Evolutionary conservation across 768 basidiomycete genomes (phyloP).

Genomic region (Neoboletus subvelutipes): DNA sequence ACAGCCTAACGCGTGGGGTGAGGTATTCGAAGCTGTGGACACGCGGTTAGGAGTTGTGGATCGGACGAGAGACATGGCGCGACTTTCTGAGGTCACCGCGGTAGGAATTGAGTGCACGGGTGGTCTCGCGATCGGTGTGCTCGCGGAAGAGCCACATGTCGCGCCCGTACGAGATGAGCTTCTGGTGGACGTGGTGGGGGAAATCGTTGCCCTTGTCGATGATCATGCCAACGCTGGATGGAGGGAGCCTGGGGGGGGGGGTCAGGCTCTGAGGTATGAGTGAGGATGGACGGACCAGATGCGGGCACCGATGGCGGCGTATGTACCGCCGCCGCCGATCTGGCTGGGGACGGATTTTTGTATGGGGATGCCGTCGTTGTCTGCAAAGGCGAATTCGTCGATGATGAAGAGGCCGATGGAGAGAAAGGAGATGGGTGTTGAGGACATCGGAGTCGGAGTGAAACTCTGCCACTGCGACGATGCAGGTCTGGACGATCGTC

Average conservation of each 20-base stretch:
- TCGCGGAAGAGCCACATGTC: constrained; percentile 81
- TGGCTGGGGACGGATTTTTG: constrained; percentile 25
- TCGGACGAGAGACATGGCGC: constrained; percentile 7
- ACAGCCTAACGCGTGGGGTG: constrained; percentile 67
- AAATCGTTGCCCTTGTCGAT: constrained; percentile 82
- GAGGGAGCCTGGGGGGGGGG: constrained; percentile 52
- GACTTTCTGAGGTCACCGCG: constrained; percentile 71
- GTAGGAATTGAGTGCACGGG: constrained; percentile 73
- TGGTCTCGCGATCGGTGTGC: constrained; percentile 54
- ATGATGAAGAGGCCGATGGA: constrained; percentile 92
- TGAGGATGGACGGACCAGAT: constrained; percentile 56
- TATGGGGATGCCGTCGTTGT: constrained; percentile 44
- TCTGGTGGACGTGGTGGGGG: constrained; percentile 52
- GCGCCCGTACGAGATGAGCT: constrained; percentile 59
- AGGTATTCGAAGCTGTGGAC: constrained; percentile 70
- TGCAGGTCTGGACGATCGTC: constrained; percentile 44
- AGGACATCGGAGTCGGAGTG: constrained; percentile 24
- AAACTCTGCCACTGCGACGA: constrained; percentile 24
- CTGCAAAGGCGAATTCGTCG: constrained; percentile 54
- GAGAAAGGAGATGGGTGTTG: constrained; percentile 40
- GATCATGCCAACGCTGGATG: constrained; percentile 73
- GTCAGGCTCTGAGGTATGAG: neutral
- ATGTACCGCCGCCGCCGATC: constrained; percentile 91
- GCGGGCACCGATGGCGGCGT: constrained; percentile 76
- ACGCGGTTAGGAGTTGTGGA: constrained; percentile 11